Evolutionary conservation across 441 rosid genomes (phyloP), one percentile per base, ranked within the genome.

Genomic region (Flueggea neowawraea): DNA sequence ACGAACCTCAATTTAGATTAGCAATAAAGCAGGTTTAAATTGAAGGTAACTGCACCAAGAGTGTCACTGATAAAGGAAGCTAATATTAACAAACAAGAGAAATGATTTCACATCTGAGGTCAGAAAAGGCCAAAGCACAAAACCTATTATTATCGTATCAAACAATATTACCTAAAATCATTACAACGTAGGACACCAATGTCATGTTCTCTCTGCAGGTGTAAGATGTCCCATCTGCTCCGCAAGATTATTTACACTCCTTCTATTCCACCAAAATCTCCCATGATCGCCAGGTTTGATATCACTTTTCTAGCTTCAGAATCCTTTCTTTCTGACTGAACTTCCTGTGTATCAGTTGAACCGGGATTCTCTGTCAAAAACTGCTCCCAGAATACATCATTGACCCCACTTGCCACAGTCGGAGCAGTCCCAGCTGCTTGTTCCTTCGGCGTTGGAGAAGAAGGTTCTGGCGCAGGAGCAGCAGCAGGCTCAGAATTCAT

Each of bases 331-430:
- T 83, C 90, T 17, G 90, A 85, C 68, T 88, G 83, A 71, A 74
- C 90, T 81, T 84, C 96, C 53, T 84, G 84, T 9, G 73, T 62
- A 10, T 87, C 93, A 0, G 82, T 60, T 51, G 92, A 71, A 54
- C 95, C 96, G 11, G 96, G 97, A 75, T 83, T 87, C 78, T 94
- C 98, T 13, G 96, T 82, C 75, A 94, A 84, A 75, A 88, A 83
- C 73, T 94, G 97, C 64, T 87, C 90, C 98, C 98, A 90, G 69
- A 94, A 94, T 22, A 84, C 76, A 75, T 93, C 98, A 68, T 90
- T 93, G 32, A 62, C 88, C 54, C 97, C 97, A 57, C 84, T 69
- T 31, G 80, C 64, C 49, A 63, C 73, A 67, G 82, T 13, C 57
- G 75, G 72, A 67, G 77, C 53, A 13, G 69, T 44, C 10, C 61